Conservation (phyloP, 2,329 filamentous ascomycete genomes). For the Hymenoscyphus occultus region DNA sequence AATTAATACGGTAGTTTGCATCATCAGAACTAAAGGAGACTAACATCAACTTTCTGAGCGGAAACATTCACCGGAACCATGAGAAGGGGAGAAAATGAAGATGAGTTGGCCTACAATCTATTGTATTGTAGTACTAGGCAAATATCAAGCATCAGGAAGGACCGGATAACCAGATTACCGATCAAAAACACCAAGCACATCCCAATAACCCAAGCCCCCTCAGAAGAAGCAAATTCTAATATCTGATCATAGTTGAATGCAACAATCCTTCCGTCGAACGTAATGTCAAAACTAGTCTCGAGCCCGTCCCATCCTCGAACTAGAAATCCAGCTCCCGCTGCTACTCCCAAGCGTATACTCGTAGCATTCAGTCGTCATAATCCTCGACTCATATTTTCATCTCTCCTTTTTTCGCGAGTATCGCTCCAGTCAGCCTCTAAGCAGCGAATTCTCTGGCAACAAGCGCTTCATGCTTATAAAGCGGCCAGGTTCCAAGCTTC, state of each 20-base stretch:
- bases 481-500: conserved; percentile 37
- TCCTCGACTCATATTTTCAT: neutral
- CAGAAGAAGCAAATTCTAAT: neutral
- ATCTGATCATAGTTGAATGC: neutral
- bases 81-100: too few relatives aligned
- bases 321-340: neutral
- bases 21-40: too few relatives aligned
- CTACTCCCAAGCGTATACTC: neutral
- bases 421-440: conserved; percentile 10
- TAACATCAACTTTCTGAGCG: too few relatives aligned
- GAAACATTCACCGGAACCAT: neutral
- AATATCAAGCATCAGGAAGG: neutral
- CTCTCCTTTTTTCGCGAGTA: neutral
- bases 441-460: conserved; percentile 26
- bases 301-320: neutral
- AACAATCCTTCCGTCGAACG: neutral
- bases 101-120: neutral
- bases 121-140: neutral
- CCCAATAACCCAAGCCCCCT: neutral
- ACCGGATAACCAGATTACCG: neutral
- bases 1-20: too few relatives aligned
- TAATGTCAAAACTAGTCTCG: neutral
- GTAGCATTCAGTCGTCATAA: conserved; percentile 2
- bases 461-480: conserved; percentile 29
- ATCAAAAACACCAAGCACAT: neutral